These are phyloP conservation scores for Talaromyces sp. DNA, from an alignment of 2,329 filamentous ascomycete species.

Conservation along the genomic window DNA sequence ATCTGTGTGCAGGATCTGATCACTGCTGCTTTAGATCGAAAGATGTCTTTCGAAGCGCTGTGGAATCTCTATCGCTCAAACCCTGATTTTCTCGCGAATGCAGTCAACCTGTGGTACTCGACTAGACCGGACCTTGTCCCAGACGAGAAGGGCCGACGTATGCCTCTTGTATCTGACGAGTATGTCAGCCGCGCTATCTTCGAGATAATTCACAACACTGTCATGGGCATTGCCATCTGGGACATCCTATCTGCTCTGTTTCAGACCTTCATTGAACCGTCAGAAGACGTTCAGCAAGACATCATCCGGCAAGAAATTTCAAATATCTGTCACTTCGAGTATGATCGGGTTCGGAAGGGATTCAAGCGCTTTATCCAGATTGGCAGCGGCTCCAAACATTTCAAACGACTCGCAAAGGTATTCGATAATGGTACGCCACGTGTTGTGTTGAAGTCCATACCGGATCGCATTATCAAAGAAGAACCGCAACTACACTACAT, in stretches of 20 bases:
- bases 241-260: slow-evolving; percentile 23
- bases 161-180: slow-evolving; percentile 41
- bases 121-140: slow-evolving; percentile 36
- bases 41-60: background rate
- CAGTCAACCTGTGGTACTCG: background rate
- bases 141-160: slow-evolving; percentile 45
- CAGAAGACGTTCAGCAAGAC: slow-evolving; percentile 32
- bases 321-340: slow-evolving; percentile 48
- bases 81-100: background rate
- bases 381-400: slow-evolving; percentile 38
- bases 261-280: slow-evolving; percentile 21
- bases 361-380: slow-evolving; percentile 45
- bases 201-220: slow-evolving; percentile 37
- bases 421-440: slow-evolving; percentile 36
- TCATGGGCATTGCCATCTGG: slow-evolving; percentile 42
- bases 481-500: slow-evolving; percentile 46
- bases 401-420: slow-evolving; percentile 40
- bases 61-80: background rate
- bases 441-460: slow-evolving; percentile 42
- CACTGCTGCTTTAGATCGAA: background rate
- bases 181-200: slow-evolving; percentile 45
- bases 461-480: slow-evolving; percentile 36
- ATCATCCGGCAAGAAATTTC: slow-evolving; percentile 47
- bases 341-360: slow-evolving; percentile 34
- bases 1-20: background rate